Evolutionary conservation across 805 yeast species (phyloP).

Genomic region (Ogataea pilisensis): DNA sequence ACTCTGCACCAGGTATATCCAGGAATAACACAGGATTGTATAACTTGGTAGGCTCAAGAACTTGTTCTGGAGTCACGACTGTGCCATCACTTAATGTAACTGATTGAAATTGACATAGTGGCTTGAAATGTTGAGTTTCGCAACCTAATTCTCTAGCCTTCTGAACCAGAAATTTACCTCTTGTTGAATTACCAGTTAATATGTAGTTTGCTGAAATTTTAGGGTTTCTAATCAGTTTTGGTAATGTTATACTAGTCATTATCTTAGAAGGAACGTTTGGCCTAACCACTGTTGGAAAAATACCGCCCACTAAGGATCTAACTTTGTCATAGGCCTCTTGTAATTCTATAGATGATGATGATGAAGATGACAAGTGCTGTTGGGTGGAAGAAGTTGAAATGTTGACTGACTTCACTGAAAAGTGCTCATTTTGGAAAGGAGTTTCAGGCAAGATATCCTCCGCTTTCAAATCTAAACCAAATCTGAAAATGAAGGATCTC

Average conservation of each 20-base stretch:
- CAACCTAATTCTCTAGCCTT: conserved; percentile 69
- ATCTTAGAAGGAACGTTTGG: not conserved
- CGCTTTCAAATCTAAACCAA: conserved; percentile 50
- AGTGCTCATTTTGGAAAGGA: conserved; percentile 9
- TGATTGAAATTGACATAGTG: conserved; percentile 54
- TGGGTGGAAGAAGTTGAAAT: conserved; percentile 6
- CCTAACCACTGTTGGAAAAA: conserved; percentile 22
- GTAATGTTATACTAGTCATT: conserved; percentile 15
- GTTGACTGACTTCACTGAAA: conserved; percentile 19
- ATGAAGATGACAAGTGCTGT: not conserved
- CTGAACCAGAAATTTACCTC: conserved; percentile 72
- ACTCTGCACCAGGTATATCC: conserved; percentile 62
- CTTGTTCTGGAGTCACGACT: conserved; percentile 62
- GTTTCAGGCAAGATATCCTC: conserved; percentile 10
- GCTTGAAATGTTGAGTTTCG: conserved; percentile 54
- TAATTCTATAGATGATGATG: not conserved
- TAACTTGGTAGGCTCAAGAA: conserved; percentile 55
- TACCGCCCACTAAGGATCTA: conserved; percentile 14
- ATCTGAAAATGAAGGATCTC: conserved; percentile 82
- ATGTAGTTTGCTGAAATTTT: conserved; percentile 57
- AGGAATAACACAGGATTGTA: conserved; percentile 62
- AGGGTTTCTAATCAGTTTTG: conserved; percentile 22
- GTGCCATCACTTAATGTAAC: conserved; percentile 59
- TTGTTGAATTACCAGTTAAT: conserved; percentile 56
- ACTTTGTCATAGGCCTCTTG: conserved; percentile 10